Base-by-base conservation (phyloP, 2,329 filamentous ascomycete genomes). In the Elsinoe fawcettii region DNA sequence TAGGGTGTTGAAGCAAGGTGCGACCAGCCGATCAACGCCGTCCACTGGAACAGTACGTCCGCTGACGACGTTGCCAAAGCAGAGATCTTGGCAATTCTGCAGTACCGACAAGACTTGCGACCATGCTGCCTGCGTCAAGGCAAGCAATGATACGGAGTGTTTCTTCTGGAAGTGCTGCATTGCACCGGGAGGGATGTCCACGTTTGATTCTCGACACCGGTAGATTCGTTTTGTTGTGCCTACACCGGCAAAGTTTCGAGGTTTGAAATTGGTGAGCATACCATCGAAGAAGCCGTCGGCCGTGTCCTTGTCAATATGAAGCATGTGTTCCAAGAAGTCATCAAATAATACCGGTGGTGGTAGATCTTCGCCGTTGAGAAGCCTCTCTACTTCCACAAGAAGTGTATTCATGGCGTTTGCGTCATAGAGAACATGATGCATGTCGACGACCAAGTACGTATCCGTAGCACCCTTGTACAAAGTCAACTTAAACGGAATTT, bases 1-100 rank as follows among this genome's bases (percentile, higher is more conserved):
- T 11, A 96, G 72, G 0, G 91, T 95, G 66, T 96, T 96, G 76
- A 96, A 96, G 68, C 90, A 95, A 0, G 91, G 91, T 0, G 88
- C 90, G n/a, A 95, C 81, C 5, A 96, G 79, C 3, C 78, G 75
- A 36, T 91, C 84, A 9, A 92, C 75, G 0, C 79, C 80, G 5
- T 86, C 78, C 2, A 91, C 69, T 0, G 81, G 72, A 8, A 88
- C 67, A 0, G 84, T 85, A 6, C 91, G 83, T 1, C 91, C 90
- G 65, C 83, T 91, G 57, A 92, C 80, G 2, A 96, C 85, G 64
- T 89, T 93, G 0, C 92, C 91, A 65, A 96, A 96, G 68, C 88
- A 93, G 4, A 96, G 65, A 65, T 96, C 90, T 0, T 73, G 67
- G 4, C 74, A 73, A 1, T 75, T 68, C 1, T 84, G 77, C 2